phyloP scores from a whole-genome alignment of 257 asterid genomes.

The Gynochthodes officinalis region DNA sequence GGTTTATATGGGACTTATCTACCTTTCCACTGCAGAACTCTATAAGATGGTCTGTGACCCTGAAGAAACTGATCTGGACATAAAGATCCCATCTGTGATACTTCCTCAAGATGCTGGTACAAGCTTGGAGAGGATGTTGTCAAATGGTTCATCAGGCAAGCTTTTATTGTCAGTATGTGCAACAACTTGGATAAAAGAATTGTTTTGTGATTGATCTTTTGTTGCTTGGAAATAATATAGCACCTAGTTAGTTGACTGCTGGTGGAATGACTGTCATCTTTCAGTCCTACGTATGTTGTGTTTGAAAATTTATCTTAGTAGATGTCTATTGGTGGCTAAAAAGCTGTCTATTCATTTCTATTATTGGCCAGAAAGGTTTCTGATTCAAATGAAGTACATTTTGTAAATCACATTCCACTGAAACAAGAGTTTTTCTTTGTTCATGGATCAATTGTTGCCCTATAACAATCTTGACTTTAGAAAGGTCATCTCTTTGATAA shows the following conservation, averaged over 20 bases:
- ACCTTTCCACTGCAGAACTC: conserved; percentile 56
- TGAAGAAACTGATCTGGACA: conserved; percentile 80
- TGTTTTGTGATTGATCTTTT: not conserved
- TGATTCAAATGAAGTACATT: not conserved
- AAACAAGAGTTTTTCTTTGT: not conserved
- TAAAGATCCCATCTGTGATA: conserved; percentile 75
- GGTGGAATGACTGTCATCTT: not conserved
- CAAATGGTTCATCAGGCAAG: conserved; percentile 78
- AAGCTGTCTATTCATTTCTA: not conserved
- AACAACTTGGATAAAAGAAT: conserved; percentile 2
- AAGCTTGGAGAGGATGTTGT: conserved; percentile 55
- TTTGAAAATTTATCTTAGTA: not conserved
- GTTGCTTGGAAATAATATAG: not conserved
- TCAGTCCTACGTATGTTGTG: not conserved
- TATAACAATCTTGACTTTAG: not conserved
- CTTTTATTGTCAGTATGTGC: conserved; percentile 8
- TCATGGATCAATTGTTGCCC: not conserved
- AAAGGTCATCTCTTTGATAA: not conserved
- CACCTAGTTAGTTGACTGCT: not conserved
- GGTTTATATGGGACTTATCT: not conserved
- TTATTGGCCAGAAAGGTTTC: too few relatives aligned
- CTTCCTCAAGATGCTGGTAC: conserved; percentile 90
- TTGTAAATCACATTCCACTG: not conserved
- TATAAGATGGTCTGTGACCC: conserved; percentile 97
- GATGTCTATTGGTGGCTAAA: not conserved